Evolutionary conservation across 331 rosid species (phyloP), one percentile per base, ranked within the genome.

Genomic region (Erythrophleum ivorense): DNA sequence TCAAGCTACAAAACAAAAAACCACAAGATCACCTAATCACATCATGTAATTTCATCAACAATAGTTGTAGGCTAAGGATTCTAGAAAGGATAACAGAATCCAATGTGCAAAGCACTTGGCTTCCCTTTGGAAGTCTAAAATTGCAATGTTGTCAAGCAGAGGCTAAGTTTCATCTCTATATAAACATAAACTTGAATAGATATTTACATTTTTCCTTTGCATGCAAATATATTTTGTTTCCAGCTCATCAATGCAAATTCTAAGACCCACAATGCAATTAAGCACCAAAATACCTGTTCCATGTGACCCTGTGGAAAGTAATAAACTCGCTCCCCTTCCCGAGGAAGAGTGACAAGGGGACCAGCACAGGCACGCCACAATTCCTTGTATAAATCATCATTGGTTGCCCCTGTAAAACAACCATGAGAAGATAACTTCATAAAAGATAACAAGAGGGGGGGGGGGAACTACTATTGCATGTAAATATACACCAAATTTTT

Each of bases 311-410:
- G 98, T 6, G 97, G 98, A 81, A 91, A 94, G 89, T 94, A 94
- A 82, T 91, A 94, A 48, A 94, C 98, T 77, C 94, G 91, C 88
- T 91, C 95, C 83, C 89, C 91, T 92, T 94, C 90, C 21, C 89
- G 86, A 33, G 98, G 98, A 83, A 94, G 97, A 84, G 92, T 83
- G 73, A 91, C 97, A 77, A 91, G 97, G 59, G 98, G 98, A 18
- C 98, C 98, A 60, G 98, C 98, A 89, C 98, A 94, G 24, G 97
- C 97, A 90, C 90, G 95, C 98, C 98, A 94, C 82, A 94, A 79
- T 86, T 94, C 97, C 94, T 85, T 94, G 89, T 84, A 92, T 75
- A 94, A 85, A 69, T 90, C 98, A 90, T 91, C 92, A 77, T 84
- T 86, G 62, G 84, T 73, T 57, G 84, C 38, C 75, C 88, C 97